phyloP scores from a whole-genome alignment of 2,329 filamentous ascomycete genomes.

The Arachnomyces sp. region DNA sequence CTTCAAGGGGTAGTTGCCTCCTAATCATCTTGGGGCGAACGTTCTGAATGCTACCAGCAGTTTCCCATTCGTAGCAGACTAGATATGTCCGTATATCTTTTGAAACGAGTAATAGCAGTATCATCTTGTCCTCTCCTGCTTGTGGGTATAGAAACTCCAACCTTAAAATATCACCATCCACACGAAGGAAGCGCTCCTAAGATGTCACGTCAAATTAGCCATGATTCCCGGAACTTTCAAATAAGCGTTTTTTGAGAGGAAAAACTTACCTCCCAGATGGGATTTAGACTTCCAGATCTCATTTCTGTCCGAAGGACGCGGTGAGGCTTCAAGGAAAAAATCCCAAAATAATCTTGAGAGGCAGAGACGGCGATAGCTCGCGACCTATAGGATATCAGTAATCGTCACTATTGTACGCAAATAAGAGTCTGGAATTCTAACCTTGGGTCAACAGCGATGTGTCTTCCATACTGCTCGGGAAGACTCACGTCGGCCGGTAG shows the following conservation, averaged over 20 bases:
- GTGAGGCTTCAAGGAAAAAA: constrained; percentile 62
- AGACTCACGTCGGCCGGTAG: constrained; percentile 50
- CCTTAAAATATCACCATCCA: constrained; percentile 71
- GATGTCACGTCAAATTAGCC: constrained; percentile 2
- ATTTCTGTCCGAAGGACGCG: constrained; percentile 46
- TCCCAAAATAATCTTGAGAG: constrained; percentile 60
- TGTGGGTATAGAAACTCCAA: constrained; percentile 72
- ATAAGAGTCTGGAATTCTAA: constrained; percentile 34
- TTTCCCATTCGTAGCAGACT: constrained; percentile 48
- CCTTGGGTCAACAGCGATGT: constrained; percentile 72
- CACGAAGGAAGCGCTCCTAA: constrained; percentile 41
- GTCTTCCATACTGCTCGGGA: constrained; percentile 51
- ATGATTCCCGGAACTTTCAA: constrained; percentile 2
- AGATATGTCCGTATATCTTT: constrained; percentile 39
- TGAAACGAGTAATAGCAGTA: constrained; percentile 61
- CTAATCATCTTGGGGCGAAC: constrained; percentile 21
- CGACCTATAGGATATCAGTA: constrained; percentile 29
- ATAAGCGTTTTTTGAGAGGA: constrained; percentile 12
- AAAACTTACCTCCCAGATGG: constrained; percentile 51
- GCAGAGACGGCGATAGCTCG: constrained; percentile 61
- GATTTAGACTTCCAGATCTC: constrained; percentile 44
- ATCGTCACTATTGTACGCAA: background rate
- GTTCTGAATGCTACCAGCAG: constrained; percentile 28
- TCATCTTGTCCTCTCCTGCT: constrained; percentile 61
- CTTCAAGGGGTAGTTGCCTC: constrained; percentile 26